A percentile compares a stretch with the other conserved stretches of the same genome.
Evolutionary conservation across 2,329 filamentous ascomycete species (phyloP).

Genomic region (Aspergillus sp.): DNA sequence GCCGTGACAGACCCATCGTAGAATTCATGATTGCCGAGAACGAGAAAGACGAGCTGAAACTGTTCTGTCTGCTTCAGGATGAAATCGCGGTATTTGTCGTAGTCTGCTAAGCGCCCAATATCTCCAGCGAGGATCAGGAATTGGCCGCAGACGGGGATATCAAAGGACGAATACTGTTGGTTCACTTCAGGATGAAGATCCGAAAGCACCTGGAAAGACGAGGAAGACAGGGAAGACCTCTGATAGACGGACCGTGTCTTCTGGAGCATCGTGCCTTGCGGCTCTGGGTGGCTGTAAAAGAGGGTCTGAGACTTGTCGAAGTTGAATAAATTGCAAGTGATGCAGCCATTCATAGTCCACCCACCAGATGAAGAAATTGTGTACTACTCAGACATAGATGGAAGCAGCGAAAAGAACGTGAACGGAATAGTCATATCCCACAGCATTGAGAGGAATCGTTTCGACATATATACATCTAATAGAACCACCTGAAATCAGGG

Average conservation of each 20-base stretch:
- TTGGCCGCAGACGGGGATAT: conserved; percentile 19
- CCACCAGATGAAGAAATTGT: no score
- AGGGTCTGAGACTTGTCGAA: no score
- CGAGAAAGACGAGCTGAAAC: conserved; percentile 22
- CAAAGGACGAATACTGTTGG: conserved; percentile 23
- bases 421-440: no score
- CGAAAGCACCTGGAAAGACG: conserved; percentile 29
- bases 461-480: conserved; percentile 12
- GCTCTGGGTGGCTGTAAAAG: no score
- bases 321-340: no score
- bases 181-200: conserved; percentile 32
- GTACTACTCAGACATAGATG: no score
- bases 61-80: conserved; percentile 18
- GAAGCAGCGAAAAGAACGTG: no score
- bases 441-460: no score
- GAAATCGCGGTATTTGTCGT: conserved; percentile 24
- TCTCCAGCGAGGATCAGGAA: conserved; percentile 26
- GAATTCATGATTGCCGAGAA: conserved; percentile 31
- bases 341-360: no score
- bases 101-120: conserved; percentile 23
- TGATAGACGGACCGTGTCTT: conserved; percentile 7
- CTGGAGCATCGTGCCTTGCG: conserved; percentile 11
- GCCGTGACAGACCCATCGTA: conserved; percentile 21
- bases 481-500: conserved; percentile 55
- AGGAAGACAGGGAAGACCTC: conserved; percentile 6